Base-by-base conservation (phyloP, 768 basidiomycete species). In the Leccinum arenicola region DNA sequence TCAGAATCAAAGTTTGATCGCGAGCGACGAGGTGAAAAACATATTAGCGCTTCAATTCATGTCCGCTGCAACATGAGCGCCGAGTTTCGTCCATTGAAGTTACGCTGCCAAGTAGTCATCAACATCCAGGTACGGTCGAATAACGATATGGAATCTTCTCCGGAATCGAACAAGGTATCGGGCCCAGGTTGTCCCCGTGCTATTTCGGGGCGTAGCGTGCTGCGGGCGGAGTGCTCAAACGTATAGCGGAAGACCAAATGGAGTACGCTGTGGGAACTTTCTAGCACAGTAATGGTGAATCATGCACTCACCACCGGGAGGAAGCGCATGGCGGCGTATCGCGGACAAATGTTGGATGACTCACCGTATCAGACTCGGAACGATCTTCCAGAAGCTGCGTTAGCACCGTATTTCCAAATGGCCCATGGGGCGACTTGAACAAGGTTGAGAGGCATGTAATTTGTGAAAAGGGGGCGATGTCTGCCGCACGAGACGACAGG, bases 361-460 rank as follows among this genome's bases (percentile, higher is more conserved):
- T 29, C 49, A 50, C 49, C 6, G 14, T 54, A 21, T 54, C 43
- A 29, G 50, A 50, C 55, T 5, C 31, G 56, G 48, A 55, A 55
- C n/a, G 21, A 4, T 27, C 17, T 57, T 48, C 43, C 23, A 19
- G 43, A 45, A 35, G 54, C 40, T 29, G 64, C 50, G 33, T 25
- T 56, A 52, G 12, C 11, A 21, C 48, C 54, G 43, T 53, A 50
- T 50, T 50, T 23, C 23, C 19, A 45, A 23, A 33, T 48, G 40
- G 59, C 61, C 31, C 47, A 66, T 66, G 56, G 60, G 54, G 51
- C 50, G 48, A 48, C 54, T 49, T 45, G n/a, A 54, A 56, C 64
- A 59, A 35, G 54, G 31, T 23, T 36, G 11, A 23, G 33, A 49
- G 48, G 51, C 12, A 35, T 49, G 36, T 21, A 53, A 56, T 14